These are phyloP conservation scores for Teratosphaeriaceae sp. DNA, from an alignment of 2,329 filamentous ascomycete genomes.

Conservation along the genomic window DNA sequence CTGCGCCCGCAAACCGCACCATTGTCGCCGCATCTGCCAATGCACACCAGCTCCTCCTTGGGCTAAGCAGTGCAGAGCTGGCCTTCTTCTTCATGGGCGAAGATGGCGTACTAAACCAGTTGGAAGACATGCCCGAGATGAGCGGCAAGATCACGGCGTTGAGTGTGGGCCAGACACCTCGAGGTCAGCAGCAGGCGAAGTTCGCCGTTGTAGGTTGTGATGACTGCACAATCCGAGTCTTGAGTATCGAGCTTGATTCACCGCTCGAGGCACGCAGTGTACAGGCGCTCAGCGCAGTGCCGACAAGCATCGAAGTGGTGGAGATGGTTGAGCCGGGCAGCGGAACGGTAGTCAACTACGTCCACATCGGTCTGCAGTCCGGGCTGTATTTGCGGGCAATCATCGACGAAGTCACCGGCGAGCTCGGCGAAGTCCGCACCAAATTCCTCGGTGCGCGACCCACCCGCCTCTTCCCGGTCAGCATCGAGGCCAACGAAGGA, in stretches of 20 bases:
- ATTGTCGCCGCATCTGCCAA: constrained; percentile 95
- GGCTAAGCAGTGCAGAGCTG: constrained; percentile 91
- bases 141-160: constrained; percentile 90
- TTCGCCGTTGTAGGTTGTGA: constrained; percentile 96
- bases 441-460: constrained; percentile 90
- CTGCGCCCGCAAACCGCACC: constrained; percentile 83
- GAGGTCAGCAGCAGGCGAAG: constrained; percentile 80
- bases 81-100: constrained; percentile 97
- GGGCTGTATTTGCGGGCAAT: constrained; percentile 95
- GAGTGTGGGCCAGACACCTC: constrained; percentile 87
- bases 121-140: constrained; percentile 85
- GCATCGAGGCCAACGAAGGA: constrained; percentile 67
- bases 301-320: constrained; percentile 84
- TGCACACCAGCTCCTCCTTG: constrained; percentile 84
- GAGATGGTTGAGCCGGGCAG: constrained; percentile 91
- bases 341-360: constrained; percentile 79
- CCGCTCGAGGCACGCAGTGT: constrained; percentile 92
- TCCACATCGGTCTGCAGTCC: constrained; percentile 93
- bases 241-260: constrained; percentile 51
- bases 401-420: constrained; percentile 89
- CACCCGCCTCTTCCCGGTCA: constrained; percentile 86
- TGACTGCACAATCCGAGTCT: constrained; percentile 87
- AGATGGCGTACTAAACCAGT: constrained; percentile 73
- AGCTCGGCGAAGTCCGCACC: constrained; percentile 88
- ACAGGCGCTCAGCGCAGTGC: constrained; percentile 84